A percentile compares a stretch with the other conserved stretches of the same genome.
Evolutionary conservation across 805 yeast genomes (phyloP).

Genomic region (Starmerella sirachaensis): DNA sequence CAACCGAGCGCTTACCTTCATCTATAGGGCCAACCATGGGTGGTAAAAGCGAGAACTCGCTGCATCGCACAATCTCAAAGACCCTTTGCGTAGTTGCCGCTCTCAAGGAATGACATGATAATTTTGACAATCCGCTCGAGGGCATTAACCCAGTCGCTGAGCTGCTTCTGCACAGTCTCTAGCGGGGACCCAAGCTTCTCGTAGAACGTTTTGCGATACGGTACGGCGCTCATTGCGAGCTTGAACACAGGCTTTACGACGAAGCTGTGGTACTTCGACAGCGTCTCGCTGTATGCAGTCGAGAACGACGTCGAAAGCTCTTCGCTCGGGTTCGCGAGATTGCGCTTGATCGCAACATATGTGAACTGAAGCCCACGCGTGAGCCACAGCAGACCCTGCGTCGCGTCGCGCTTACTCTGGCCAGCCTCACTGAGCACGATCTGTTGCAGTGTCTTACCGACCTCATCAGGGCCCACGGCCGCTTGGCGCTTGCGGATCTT

Average conservation of each 20-base stretch:
- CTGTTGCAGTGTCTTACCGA: conserved; percentile 62
- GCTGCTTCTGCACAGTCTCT: conserved; percentile 50
- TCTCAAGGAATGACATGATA: conserved; percentile 61
- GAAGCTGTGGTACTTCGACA: conserved; percentile 70
- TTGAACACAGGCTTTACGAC: conserved; percentile 77
- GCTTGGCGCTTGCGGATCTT: conserved; percentile 59
- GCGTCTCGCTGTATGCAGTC: conserved; percentile 70
- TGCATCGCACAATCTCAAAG: conserved; percentile 32
- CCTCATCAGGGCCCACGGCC: conserved; percentile 28
- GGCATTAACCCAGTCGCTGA: conserved; percentile 62
- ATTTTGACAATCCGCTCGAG: conserved; percentile 61
- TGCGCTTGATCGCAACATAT: conserved; percentile 78
- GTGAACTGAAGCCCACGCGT: conserved; percentile 74
- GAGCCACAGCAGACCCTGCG: conserved; percentile 85
- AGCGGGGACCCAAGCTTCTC: conserved; percentile 54
- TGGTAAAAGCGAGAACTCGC: neutral
- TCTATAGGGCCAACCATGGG: too few relatives aligned
- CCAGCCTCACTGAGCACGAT: conserved; percentile 61
- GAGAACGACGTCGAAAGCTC: conserved; percentile 73
- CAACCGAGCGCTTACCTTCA: too few relatives aligned
- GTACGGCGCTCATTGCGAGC: conserved; percentile 91
- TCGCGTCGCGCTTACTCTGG: conserved; percentile 60
- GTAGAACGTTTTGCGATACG: conserved; percentile 77
- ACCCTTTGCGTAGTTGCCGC: conserved; percentile 83
- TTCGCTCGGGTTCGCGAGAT: conserved; percentile 45